Base-by-base conservation (phyloP, 2,329 filamentous ascomycete species). In the Aspergillus luchuensis region DNA sequence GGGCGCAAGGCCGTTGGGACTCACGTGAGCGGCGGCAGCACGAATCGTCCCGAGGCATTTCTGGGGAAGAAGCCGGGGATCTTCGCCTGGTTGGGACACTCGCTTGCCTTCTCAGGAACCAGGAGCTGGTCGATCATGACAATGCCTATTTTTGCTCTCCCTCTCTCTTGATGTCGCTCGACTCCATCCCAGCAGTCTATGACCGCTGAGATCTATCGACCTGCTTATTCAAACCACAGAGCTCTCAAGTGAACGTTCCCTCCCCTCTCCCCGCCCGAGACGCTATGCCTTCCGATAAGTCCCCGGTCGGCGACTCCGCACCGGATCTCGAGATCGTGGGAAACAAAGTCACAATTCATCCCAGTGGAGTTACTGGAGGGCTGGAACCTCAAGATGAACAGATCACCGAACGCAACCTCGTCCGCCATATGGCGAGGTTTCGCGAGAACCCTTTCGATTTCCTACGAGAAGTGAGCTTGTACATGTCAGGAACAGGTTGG, bases 401-500 rank as follows among this genome's bases (percentile, higher is more conserved):
- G 47, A 86, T 77, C 43, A 76, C 77, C 25, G 79, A 81, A 63
- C 73, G 76, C 21, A 80, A 81, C 58, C 75, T 83, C 41, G 78
- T 83, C 54, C 87, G 89, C 75, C 87, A 93, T 72, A 95, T 95
- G 84, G 90, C 91, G 52, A 90, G 92, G 49, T 97, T 98, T 76
- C 88, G 94, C 60, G 79, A 89, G 59, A 84, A 85, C 57, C 87
- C 87, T 1, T 79, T 89, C 65, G 84, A 92, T 65, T 98, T 98
- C 75, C 86, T 98, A 30, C 91, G 92, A 67, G 95, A 99, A 80
- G 89, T 99, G 36, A 95, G 91, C 50, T 84, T 97, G 36, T 93
- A 98, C 78, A 90, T 98, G 65, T 94, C 92, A 11, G 95, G 95
- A 57, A 90, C 91, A 54, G 94, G 93, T 74, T 99, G 95, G 95